These are phyloP conservation scores for Podila clonocystis DNA, from an alignment of 192 early-diverging fungal species.

Conservation along the genomic window DNA sequence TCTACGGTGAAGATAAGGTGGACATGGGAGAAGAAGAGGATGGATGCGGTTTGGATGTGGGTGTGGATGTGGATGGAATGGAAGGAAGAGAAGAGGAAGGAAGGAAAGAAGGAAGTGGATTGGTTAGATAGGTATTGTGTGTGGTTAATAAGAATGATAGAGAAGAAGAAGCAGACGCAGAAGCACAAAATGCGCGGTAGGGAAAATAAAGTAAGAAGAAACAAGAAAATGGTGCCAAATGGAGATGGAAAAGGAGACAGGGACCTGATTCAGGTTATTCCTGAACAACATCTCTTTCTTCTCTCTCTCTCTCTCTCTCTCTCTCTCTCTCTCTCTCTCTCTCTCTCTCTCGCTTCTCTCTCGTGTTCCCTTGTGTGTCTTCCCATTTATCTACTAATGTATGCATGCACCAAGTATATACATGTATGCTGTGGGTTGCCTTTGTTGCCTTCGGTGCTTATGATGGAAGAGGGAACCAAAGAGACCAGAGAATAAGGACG, in stretches of 20 bases:
- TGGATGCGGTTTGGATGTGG: background rate
- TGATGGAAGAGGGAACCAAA: no score
- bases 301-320: background rate
- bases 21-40: background rate
- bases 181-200: background rate
- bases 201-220: background rate
- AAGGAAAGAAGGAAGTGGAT: background rate
- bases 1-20: background rate
- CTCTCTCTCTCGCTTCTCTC: background rate
- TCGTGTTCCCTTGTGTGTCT: background rate
- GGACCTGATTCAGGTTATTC: background rate
- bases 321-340: background rate
- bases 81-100: background rate
- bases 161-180: background rate
- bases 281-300: background rate
- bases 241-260: background rate
- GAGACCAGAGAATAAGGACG: no score
- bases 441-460: no score
- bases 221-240: background rate
- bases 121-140: background rate
- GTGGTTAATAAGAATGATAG: background rate
- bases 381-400: background rate
- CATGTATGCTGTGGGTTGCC: no score
- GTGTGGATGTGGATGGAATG: background rate
- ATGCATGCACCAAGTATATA: no score